Base-by-base conservation (phyloP, 2,329 filamentous ascomycete species). In the Leptographium flavum region DNA sequence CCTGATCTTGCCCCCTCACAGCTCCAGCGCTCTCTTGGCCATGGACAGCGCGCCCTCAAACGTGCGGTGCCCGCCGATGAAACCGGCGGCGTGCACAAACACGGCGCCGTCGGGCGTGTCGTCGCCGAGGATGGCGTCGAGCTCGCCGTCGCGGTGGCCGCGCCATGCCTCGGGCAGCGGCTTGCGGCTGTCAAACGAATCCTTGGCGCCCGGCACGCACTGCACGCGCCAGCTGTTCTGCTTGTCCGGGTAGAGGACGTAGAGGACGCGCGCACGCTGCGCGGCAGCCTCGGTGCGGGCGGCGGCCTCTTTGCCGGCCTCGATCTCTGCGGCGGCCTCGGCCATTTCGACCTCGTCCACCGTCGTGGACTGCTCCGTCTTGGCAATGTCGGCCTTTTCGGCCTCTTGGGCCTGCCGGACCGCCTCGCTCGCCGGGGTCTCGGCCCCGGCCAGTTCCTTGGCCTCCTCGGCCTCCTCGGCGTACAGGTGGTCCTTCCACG, bases 401-500 rank as follows among this genome's bases (percentile, higher is more conserved):
- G n/a, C n/a, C n/a, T n/a, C n/a, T n/a, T n/a, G n/a, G n/a, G n/a
- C n/a, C n/a, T n/a, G n/a, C n/a, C n/a, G n/a, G n/a, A n/a, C n/a
- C n/a, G n/a, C n/a, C n/a, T n/a, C n/a, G n/a, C n/a, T n/a, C n/a
- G n/a, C n/a, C n/a, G n/a, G n/a, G n/a, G n/a, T n/a, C n/a, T 90
- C 79, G 54, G 77, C 28, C 23, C 3, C 28, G n/a, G 22, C 15
- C n/a, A n/a, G n/a, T n/a, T 2, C 17, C 25, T 25, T 39, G 74
- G 35, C 59, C 61, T 9, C 58, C 61, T 19, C 45, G 30, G 47
- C 72, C 65, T 98, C 92, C 25, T 96, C 74, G 17, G 74, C 79
- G 67, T 94, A 96, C 17, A 98, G 73, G 62, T 98, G 92, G 58
- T 96, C 90, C 62, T 94, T 92, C 92, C 92, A 96, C 2, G 90